Evolutionary conservation across 2,329 filamentous ascomycete species (phyloP), one percentile per base, ranked within the genome.

Genomic region (Diplodia intermedia): DNA sequence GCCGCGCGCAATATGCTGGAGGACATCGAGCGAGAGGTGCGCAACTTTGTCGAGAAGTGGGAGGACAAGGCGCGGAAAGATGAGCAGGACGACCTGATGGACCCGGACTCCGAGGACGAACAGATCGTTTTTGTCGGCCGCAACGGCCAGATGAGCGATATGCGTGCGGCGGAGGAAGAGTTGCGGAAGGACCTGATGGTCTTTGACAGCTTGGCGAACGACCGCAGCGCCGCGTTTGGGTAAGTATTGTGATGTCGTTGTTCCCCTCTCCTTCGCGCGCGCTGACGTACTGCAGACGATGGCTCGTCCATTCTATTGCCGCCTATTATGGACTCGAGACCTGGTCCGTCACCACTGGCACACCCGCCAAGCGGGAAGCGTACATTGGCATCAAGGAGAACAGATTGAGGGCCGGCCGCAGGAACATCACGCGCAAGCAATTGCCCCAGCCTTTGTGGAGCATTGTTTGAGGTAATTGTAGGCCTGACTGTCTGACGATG

Each of bases 251-350:
- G 43, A 29, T 31, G 52, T 7, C 43, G 43, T 47, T n/a, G 18
- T 7, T n/a, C n/a, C n/a, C 40, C n/a, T 33, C 7, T 33, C 31
- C 11, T n/a, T 29, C 29, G 38, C n/a, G 18, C 5, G 40, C 20
- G 63, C 68, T 70, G 38, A 70, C 36, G 6, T 6, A 23, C 31
- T 11, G 14, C 70, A 94, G 91, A 72, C 91, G 94, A 71, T 98
- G 94, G 91, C 87, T 98, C 66, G 92, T 96, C 1, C 94, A 98
- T 79, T 91, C 92, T 68, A 94, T 98, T 71, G 94, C 92, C 11
- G 88, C 90, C 50, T 98, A 98, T 79, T 98, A 98, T 76, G 94
- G 93, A 54, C 85, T 97, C 68, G 87, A 89, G 69, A 97, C 94
- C 23, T 93, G 89, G 82, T 94, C 91, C 4, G 87, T 94, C 69